Percentiles rank a stretch among this genome's conserved stretches.
Evolutionary conservation across 208 protist species (phyloP).

Genomic region (Trichomonas gallinae): DNA sequence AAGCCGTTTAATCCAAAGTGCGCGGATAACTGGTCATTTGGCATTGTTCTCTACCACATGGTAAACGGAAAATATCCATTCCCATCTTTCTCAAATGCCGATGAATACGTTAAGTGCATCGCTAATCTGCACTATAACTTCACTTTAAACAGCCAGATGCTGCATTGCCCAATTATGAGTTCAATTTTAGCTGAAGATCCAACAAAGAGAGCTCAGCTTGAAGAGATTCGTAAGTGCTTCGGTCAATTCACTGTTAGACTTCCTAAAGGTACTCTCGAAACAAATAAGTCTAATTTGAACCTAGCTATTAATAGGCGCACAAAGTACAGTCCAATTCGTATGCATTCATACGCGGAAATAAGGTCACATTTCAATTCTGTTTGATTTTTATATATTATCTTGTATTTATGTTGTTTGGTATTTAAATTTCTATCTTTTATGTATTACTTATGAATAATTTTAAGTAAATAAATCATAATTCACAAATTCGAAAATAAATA

Average conservation of each 20-base stretch:
- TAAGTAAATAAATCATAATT: too few species aligned
- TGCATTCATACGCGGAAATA: neutral
- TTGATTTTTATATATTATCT: neutral
- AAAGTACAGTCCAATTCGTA: neutral
- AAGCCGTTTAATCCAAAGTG: neutral
- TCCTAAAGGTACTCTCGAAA: neutral
- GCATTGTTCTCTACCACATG: neutral
- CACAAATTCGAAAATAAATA: too few species aligned
- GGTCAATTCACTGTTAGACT: neutral
- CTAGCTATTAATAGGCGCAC: neutral
- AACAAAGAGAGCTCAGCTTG: neutral
- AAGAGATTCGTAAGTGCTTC: neutral
- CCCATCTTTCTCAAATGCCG: neutral
- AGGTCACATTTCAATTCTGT: neutral
- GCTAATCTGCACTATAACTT: neutral
- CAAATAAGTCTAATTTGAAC: neutral
- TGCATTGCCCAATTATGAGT: neutral
- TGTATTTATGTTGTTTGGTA: too few species aligned
- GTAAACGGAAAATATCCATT: neutral
- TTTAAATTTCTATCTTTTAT: too few species aligned
- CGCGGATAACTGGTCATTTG: neutral
- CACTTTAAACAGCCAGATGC: neutral
- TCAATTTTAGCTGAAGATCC: neutral
- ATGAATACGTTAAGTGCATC: neutral
- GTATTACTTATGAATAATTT: too few species aligned